A percentile compares a stretch with the other conserved stretches of the same genome.
Conservation (phyloP, 139 green algal genomes). For the Deuterostichococcus epilithicus region DNA sequence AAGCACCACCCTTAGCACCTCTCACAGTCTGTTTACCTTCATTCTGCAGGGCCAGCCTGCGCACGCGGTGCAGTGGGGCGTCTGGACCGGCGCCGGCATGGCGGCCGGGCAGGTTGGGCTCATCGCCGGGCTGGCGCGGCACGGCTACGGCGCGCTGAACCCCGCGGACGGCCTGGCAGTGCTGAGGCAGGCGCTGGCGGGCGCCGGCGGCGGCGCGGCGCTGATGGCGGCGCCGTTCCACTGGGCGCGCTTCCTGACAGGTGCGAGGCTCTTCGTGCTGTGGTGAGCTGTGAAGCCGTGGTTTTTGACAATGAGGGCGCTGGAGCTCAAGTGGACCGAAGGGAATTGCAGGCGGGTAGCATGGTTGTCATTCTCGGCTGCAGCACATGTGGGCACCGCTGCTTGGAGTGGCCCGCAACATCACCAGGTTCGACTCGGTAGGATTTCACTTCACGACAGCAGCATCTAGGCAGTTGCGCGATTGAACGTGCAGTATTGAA, state of each 20-base stretch:
- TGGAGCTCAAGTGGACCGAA: too few relatives aligned
- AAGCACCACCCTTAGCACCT: not conserved
- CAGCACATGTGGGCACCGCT: not conserved
- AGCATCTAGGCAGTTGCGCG: too few relatives aligned
- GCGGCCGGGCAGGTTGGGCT: conserved; percentile 17
- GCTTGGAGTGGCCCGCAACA: too few relatives aligned
- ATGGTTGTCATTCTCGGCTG: not conserved
- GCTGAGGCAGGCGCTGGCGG: conserved; percentile 19
- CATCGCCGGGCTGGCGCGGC: conserved; percentile 41
- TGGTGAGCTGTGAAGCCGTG: too few relatives aligned
- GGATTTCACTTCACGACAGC: too few relatives aligned
- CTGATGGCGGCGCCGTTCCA: conserved; percentile 2
- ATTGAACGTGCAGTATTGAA: too few relatives aligned
- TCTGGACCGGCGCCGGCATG: conserved; percentile 37
- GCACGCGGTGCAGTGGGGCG: conserved; percentile 40
- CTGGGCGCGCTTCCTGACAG: conserved; percentile 7
- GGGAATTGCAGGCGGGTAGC: too few relatives aligned
- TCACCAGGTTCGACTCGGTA: too few relatives aligned
- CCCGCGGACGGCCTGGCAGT: conserved; percentile 27
- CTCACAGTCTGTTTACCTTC: not conserved
- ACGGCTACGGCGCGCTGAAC: conserved; percentile 57
- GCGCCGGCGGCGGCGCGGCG: not conserved
- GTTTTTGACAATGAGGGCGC: too few relatives aligned
- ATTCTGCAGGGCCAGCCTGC: conserved; percentile 5
- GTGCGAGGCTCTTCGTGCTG: too few relatives aligned